Conservation (phyloP, 164 flowering plant species). For the Platanus orientalis region DNA sequence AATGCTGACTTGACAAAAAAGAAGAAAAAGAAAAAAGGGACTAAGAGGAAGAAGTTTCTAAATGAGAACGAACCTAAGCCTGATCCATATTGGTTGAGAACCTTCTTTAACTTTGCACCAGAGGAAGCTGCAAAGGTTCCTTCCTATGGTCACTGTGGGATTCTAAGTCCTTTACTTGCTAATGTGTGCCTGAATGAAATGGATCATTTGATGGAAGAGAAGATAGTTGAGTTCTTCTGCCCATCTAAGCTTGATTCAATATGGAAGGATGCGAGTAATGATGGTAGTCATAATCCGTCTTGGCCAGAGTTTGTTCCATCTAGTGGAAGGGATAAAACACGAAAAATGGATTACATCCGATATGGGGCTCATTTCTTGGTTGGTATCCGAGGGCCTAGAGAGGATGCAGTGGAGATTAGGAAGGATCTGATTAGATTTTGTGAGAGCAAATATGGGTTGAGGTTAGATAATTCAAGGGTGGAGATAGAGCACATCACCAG, state of each 20-base stretch:
- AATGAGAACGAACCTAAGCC: constrained; percentile 87
- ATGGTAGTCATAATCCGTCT: constrained; percentile 83
- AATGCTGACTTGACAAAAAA: constrained; percentile 17
- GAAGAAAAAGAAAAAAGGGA: constrained; percentile 47
- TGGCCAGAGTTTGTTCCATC: constrained; percentile 99
- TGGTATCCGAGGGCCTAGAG: constrained; percentile 90
- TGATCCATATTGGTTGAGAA: constrained; percentile 93
- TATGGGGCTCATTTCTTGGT: constrained; percentile 85
- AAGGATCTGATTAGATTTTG: constrained; percentile 65
- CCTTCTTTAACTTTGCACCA: constrained; percentile 79
- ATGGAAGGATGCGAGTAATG: constrained; percentile 65
- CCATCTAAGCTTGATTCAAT: constrained; percentile 72
- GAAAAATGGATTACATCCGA: constrained; percentile 86
- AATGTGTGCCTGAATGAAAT: constrained; percentile 79
- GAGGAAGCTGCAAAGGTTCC: constrained; percentile 86
- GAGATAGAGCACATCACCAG: constrained; percentile 82
- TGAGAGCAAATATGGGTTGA: constrained; percentile 47
- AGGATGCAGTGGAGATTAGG: constrained; percentile 64
- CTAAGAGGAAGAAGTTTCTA: constrained; percentile 51
- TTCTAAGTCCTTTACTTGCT: constrained; percentile 84
- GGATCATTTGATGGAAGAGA: constrained; percentile 77
- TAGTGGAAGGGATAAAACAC: constrained; percentile 75
- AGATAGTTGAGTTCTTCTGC: constrained; percentile 57
- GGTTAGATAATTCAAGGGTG: constrained; percentile 66
- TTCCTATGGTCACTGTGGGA: constrained; percentile 76